Evolutionary conservation across 2,329 filamentous ascomycete genomes (phyloP), one percentile per base, ranked within the genome.

Genomic region (Epichloe sp.): DNA sequence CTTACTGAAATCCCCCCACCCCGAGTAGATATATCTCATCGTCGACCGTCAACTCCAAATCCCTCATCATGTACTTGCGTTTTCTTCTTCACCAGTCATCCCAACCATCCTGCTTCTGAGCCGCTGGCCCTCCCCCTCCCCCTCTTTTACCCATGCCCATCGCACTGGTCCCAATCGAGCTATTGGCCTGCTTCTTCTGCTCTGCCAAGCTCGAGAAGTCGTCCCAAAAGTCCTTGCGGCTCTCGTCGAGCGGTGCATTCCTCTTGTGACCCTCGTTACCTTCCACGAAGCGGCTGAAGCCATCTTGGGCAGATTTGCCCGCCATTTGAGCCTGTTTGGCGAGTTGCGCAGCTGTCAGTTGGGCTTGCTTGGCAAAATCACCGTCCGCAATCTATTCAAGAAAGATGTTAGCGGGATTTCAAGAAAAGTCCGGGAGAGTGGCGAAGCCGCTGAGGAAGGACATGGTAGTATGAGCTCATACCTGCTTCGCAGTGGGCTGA

Each of bases 191-290:
- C 56, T 70, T 68, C 53, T 70, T 67, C 60, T 78, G 73, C 68
- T 84, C 78, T 0, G 81, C 84, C 26, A 84, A 67, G 31, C 78
- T 80, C 0, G 88, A 84, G 68, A 97, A 95, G 58, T 85, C 85
- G 64, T 95, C 90, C 90, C 90, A 96, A 68, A 95, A 95, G 58
- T 86, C 85, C 64, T 85, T 85, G 68, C 83, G 86, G 78, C 66
- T 85, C 76, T 73, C 75, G 61, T 82, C 75, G 48, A 80, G 60
- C 51, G 66, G 71, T 50, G 62, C 69, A 52, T 67, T 63, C 52
- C 69, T 62, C 53, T 58, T 55, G 50, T 61, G 59, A 43, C 70
- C 62, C 21, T 74, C 70, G 15, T 78, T 77, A 3, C 86, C 88
- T 64, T 97, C 93, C 49, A 97, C 89, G 61, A 97, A 96, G 48